Conservation (phyloP, 805 yeast genomes). For the Tetrapisispora pingtungensis region DNA sequence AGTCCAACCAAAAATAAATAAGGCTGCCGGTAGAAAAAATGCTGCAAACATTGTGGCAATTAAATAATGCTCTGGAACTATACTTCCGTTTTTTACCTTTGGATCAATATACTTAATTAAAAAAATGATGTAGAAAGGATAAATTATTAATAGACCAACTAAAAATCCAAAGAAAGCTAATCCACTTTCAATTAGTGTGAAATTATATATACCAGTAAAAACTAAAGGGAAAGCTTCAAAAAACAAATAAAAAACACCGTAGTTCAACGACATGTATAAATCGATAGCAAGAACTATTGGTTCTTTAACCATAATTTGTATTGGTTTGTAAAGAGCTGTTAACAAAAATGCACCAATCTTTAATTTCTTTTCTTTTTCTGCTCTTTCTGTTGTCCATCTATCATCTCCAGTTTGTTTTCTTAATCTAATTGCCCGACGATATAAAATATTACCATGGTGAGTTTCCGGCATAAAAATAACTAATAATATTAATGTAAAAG, state of each 20-base stretch:
- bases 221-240: constrained; percentile 57
- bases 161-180: constrained; percentile 30
- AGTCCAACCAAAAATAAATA: constrained; percentile 45
- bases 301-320: constrained; percentile 39
- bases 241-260: constrained; percentile 45
- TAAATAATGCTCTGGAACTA: constrained; percentile 36
- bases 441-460: constrained; percentile 34
- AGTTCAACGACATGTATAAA: constrained; percentile 41
- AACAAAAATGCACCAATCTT: constrained; percentile 13
- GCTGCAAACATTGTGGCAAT: constrained; percentile 35
- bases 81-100: constrained; percentile 11
- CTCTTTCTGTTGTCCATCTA: constrained; percentile 36
- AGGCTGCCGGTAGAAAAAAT: constrained; percentile 33
- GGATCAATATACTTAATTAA: too few species aligned
- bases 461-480: constrained; percentile 41
- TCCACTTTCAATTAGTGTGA: constrained; percentile 40
- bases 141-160: constrained; percentile 38
- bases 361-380: constrained; percentile 24
- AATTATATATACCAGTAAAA: constrained; percentile 35
- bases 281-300: constrained; percentile 49
- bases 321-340: constrained; percentile 39
- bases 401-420: constrained; percentile 39
- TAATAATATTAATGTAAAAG: constrained; percentile 30
- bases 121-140: constrained; percentile 17
- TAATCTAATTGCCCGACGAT: constrained; percentile 38